Evolutionary conservation across 208 protist genomes (phyloP), one percentile per base, ranked within the genome.

Genomic region (Trypanosoma cruzi): DNA sequence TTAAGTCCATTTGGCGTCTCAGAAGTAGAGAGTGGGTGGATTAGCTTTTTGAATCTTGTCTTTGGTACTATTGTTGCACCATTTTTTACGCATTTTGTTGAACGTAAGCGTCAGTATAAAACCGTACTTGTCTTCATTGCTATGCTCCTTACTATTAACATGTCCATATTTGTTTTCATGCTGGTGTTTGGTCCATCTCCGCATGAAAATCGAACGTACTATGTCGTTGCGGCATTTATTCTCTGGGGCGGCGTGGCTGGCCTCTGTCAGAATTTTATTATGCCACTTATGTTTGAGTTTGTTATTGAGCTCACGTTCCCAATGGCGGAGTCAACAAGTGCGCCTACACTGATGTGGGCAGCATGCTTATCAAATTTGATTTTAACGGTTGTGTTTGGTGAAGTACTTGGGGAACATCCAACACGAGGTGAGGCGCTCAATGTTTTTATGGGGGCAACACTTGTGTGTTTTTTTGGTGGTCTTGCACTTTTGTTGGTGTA

Each of bases 281-380:
- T 93, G 82, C 87, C 87, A 8, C 68, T 93, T 53, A 86, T 90
- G 79, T 93, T 90, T 73, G 84, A 93, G 70, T 93, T 86, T 75
- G 87, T 88, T 4, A 79, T 93, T 55, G 87, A 93, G 78, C 69
- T 93, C 11, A 93, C 87, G 22, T 93, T 90, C 69, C 87, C 87
- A 6, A 74, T 90, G 76, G 71, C 72, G 8, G 87, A 93, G 73
- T 86, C 77, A 53, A 90, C 84, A 28, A 88, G 84, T 53, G 87
- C 84, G 18, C 84, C 87, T 26, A 68, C 86, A 50, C 74, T 93
- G 29, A 90, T 80, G 49, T 89, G 84, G 84, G 74, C 73, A n/a
- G 87, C 84, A 32, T 89, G 84, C 64, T 63, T 88, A 1, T 80
- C 80, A 1, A 89, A 88, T 64, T 75, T 93, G 36, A 60, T 88